Percentiles rank a stretch among this genome's conserved stretches.
phyloP scores from a whole-genome alignment of 495 filamentous ascomycete species.

The Penicillium canariense region DNA sequence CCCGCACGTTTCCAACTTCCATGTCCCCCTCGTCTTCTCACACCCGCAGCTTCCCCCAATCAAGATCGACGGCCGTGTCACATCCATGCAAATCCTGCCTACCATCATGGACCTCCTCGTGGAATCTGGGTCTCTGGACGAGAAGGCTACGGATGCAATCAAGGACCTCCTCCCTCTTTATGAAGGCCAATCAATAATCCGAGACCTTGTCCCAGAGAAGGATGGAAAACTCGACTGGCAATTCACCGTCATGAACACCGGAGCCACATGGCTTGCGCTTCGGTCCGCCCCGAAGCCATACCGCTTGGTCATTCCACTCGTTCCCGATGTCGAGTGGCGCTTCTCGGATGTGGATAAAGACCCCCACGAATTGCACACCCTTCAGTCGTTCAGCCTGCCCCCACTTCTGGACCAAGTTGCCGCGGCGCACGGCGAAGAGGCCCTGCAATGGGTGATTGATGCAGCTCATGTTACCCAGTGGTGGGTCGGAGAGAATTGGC shows the following conservation, averaged over 20 bases:
- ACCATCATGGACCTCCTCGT: conserved; percentile 43
- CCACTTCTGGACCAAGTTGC: conserved; percentile 24
- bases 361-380: conserved; percentile 29
- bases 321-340: conserved; percentile 35
- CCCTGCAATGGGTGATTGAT: conserved; percentile 37
- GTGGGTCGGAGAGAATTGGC: conserved; percentile 38
- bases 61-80: conserved; percentile 31
- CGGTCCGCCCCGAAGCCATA: conserved; percentile 31
- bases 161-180: conserved; percentile 40
- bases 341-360: conserved; percentile 39
- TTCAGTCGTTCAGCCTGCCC: conserved; percentile 27
- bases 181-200: conserved; percentile 46
- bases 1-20: conserved; percentile 39
- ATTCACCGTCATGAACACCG: conserved; percentile 45
- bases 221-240: conserved; percentile 35
- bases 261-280: conserved; percentile 34
- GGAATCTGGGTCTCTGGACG: conserved; percentile 33
- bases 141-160: conserved; percentile 22
- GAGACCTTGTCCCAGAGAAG: conserved; percentile 22
- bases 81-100: conserved; percentile 39
- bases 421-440: conserved; percentile 30
- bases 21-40: conserved; percentile 40
- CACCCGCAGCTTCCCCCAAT: conserved; percentile 40
- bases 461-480: conserved; percentile 38
- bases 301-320: conserved; percentile 38